Evolutionary conservation across 2,329 filamentous ascomycete species (phyloP).

Genomic region (Ceratocystis harringtonii): DNA sequence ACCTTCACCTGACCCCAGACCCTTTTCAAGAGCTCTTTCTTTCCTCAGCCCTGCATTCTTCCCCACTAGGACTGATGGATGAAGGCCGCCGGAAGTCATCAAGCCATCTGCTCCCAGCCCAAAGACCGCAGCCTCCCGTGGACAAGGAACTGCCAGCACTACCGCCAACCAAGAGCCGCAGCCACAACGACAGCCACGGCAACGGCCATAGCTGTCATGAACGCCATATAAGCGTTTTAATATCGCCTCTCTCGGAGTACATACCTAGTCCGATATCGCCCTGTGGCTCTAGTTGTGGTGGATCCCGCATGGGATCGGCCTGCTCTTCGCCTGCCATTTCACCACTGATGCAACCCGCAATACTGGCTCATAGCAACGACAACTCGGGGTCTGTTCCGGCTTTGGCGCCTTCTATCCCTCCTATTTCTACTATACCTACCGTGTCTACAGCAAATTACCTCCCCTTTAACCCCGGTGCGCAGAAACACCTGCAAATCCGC

Average conservation of each 20-base stretch:
- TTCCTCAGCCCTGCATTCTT: not conserved
- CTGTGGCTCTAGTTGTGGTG: not conserved
- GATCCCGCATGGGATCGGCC: not conserved
- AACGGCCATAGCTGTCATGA: not conserved
- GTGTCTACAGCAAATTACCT: not conserved
- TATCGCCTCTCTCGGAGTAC: not conserved
- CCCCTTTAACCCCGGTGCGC: not conserved
- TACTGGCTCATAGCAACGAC: not conserved
- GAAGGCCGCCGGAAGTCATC: not conserved
- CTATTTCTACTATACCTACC: not conserved
- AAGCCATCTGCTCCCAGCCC: not conserved
- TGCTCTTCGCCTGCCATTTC: not conserved
- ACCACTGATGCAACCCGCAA: not conserved
- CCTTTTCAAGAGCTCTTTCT: not conserved
- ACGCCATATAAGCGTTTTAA: not conserved
- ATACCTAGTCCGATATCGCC: not conserved
- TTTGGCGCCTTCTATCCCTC: not conserved
- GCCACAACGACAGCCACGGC: not conserved
- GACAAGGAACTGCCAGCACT: not conserved
- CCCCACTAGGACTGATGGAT: not conserved
- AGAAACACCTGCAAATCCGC: not conserved
- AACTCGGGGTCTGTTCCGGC: not conserved
- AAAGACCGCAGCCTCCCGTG: not conserved
- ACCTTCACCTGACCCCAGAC: not conserved
- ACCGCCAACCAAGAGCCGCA: not conserved